Base-by-base conservation (phyloP, 176 grass and related monocot genomes). In the Lolium multiflorum region DNA sequence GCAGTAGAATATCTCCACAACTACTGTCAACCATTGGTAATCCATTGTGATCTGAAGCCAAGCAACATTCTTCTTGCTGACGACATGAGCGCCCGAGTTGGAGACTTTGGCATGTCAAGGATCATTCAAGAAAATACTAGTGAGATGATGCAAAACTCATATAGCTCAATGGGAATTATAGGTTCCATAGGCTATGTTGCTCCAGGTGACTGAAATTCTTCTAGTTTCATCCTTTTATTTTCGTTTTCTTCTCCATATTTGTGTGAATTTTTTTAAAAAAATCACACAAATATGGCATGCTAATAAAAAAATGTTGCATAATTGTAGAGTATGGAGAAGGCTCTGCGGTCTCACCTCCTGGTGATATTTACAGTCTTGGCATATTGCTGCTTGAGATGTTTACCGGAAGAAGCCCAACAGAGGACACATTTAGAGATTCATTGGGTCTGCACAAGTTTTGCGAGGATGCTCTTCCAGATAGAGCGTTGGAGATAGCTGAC, bases 371-470 rank as follows among this genome's bases (percentile, higher is more conserved):
- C 9, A 61, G 58, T 61, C 21, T 61, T 24, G 58, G 58, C 58
- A 61, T 24, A 61, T 61, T 61, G 58, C 58, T 61, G 9, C 58
- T 61, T 61, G 58, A 61, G 58, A 61, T 61, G 58, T 61, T 61
- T 7, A 61, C 21, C 3, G 21, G 58, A 61, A 61, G 3, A 21
- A 61, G 58, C 21, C 58, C 58, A 61, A 61, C n/a, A 61, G 58
- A 61, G 3, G 21, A 24, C 58, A 61, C 3, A 21, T 61, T 61
- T 18, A 61, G 58, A 22, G 21, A 61, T 3, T 24, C 21, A 5
- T 11, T 61, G 3, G 58, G 9, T 61, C 58, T 61, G 21, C 21
- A 11, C 20, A 61, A 61, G 21, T 61, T 61, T 61, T n/a, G 3
- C 9, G 21, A 24, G n/a, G 58, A 24, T 61, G 21, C 21, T 24